A percentile compares a stretch with the other conserved stretches of the same genome.
Conservation (phyloP, 108 stramenopile genomes). For the Cyclotella sp. region DNA sequence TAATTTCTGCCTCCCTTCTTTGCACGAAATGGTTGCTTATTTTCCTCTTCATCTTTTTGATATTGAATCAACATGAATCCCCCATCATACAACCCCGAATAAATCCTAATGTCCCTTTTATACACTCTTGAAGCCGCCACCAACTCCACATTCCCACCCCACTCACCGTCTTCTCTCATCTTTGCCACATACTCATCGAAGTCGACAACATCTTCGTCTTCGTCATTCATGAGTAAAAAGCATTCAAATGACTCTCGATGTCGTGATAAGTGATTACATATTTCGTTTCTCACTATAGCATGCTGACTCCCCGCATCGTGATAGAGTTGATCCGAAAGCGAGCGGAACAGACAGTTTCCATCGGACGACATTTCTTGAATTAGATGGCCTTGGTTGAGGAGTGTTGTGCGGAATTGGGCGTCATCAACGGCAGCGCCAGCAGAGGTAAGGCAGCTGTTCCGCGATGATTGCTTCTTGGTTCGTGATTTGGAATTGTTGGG, state of each 20-base stretch:
- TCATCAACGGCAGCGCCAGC: conserved; percentile 19
- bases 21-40: background rate
- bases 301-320: conserved; percentile 65
- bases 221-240: conserved; percentile 80
- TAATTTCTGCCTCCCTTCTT: background rate
- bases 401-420: conserved; percentile 28
- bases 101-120: conserved; percentile 75
- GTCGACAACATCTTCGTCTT: conserved; percentile 74
- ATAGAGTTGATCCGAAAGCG: conserved; percentile 81
- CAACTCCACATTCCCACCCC: conserved; percentile 85
- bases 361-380: conserved; percentile 77
- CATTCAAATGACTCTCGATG: conserved; percentile 68
- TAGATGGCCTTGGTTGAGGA: conserved; percentile 24
- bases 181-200: conserved; percentile 70
- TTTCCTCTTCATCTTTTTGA: conserved; percentile 39
- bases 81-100: conserved; percentile 54
- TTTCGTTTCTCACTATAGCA: conserved; percentile 56
- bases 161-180: conserved; percentile 80
- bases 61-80: conserved; percentile 70
- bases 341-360: conserved; percentile 90
- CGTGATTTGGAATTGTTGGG: background rate
- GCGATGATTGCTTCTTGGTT: background rate
- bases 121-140: conserved; percentile 79
- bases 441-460: background rate
- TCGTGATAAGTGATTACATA: conserved; percentile 73